A percentile compares a stretch with the other conserved stretches of the same genome.
Conservation (phyloP, 2,329 filamentous ascomycete species). For the Claviceps arundinis region DNA sequence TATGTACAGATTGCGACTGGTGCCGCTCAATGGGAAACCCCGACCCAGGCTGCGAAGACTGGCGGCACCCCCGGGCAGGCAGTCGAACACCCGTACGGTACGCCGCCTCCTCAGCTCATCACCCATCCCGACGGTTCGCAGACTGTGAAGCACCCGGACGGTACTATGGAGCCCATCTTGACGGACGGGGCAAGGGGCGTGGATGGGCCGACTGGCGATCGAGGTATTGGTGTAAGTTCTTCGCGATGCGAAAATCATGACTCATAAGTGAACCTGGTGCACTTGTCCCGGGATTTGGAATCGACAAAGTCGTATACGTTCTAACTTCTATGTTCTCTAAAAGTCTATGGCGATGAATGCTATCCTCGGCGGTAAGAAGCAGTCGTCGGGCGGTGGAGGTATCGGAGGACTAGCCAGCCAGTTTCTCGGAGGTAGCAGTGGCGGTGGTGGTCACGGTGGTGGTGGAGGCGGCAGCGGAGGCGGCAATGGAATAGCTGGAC, state of each 20-base stretch:
- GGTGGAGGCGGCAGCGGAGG: conserved; percentile 20
- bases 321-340: background rate
- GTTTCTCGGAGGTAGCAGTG: conserved; percentile 19
- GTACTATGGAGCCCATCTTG: conserved; percentile 45
- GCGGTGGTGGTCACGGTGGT: conserved; percentile 16
- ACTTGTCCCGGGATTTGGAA: background rate
- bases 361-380: conserved; percentile 35
- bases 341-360: conserved; percentile 49
- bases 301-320: background rate
- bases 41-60: conserved; percentile 48
- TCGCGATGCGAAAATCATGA: background rate
- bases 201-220: conserved; percentile 42
- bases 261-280: background rate
- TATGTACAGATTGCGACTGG: conserved; percentile 62
- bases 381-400: conserved; percentile 15
- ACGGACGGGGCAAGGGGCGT: conserved; percentile 36
- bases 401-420: conserved; percentile 7
- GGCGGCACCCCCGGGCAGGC: conserved; percentile 44
- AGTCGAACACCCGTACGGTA: conserved; percentile 49
- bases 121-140: conserved; percentile 50
- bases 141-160: conserved; percentile 47
- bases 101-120: conserved; percentile 42
- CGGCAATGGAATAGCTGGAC: conserved; percentile 31
- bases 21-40: conserved; percentile 61
- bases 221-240: conserved; percentile 48